phyloP scores from a whole-genome alignment of 108 stramenopile genomes.

The Skeletonema menzelii region DNA sequence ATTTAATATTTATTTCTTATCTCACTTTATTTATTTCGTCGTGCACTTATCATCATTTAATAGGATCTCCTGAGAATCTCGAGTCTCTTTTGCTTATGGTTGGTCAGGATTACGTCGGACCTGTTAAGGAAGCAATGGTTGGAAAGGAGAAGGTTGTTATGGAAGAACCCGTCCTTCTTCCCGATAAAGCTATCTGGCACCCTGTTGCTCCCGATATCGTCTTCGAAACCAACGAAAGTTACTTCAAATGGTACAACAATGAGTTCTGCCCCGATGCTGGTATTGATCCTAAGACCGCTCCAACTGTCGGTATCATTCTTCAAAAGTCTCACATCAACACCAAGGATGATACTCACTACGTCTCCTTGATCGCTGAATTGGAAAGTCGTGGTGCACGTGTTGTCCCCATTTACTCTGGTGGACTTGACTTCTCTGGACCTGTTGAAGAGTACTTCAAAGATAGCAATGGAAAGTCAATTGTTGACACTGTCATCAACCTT shows the following conservation, averaged over 20 bases:
- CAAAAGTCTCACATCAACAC: conserved; percentile 99
- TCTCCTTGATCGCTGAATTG: conserved; percentile 92
- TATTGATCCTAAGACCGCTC: conserved; percentile 86
- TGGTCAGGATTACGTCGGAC: conserved; percentile 90
- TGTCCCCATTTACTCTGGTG: conserved; percentile 92
- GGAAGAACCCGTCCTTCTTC: conserved; percentile 92
- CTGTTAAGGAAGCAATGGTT: conserved; percentile 75
- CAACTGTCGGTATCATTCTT: conserved; percentile 91
- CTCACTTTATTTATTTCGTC: neutral
- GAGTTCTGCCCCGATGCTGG: conserved; percentile 95
- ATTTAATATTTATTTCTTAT: conserved; percentile 2
- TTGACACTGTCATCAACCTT: conserved; percentile 95
- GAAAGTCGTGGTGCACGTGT: conserved; percentile 93
- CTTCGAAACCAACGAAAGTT: conserved; percentile 83
- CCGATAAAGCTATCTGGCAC: conserved; percentile 98
- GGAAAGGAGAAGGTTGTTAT: conserved; percentile 81
- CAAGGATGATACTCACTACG: conserved; percentile 97
- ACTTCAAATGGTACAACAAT: conserved; percentile 94
- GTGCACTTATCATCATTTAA: neutral
- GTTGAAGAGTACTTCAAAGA: conserved; percentile 94
- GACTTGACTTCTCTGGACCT: conserved; percentile 96
- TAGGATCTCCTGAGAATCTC: conserved; percentile 90
- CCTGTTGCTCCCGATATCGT: conserved; percentile 92
- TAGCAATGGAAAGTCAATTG: conserved; percentile 70
- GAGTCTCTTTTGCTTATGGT: conserved; percentile 92